phyloP scores from a whole-genome alignment of 2,329 filamentous ascomycete genomes.

The Trichoderma sp. region DNA sequence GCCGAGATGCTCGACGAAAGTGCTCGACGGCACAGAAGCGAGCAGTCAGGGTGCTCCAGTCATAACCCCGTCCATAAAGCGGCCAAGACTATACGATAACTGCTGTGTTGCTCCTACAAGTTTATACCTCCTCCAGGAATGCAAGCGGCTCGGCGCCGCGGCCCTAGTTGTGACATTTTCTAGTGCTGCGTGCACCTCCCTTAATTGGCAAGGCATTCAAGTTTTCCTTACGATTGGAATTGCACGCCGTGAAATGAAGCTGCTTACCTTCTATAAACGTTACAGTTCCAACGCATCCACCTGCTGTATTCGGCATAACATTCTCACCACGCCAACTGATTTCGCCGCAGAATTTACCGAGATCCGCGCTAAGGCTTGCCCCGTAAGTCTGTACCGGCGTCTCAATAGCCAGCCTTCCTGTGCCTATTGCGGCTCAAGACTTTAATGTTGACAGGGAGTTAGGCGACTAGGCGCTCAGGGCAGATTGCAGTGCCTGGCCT shows the following conservation, averaged over 20 bases:
- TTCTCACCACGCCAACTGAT: background rate
- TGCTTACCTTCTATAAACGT: constrained; percentile 10
- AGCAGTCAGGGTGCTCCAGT: background rate
- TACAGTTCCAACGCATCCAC: background rate
- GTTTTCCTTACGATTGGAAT: background rate
- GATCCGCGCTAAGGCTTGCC: background rate
- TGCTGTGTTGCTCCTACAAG: background rate
- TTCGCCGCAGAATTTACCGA: constrained; percentile 12
- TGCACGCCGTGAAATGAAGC: background rate
- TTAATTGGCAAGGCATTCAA: background rate
- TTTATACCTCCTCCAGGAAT: background rate
- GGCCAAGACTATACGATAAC: background rate
- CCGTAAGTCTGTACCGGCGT: background rate
- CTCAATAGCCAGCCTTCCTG: background rate
- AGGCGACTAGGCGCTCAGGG: background rate
- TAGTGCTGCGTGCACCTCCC: background rate
- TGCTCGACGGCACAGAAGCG: background rate
- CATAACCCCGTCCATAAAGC: background rate
- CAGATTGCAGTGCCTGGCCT: background rate
- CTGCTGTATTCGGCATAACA: constrained; percentile 8
- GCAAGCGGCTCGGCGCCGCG: background rate
- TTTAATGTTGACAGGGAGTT: background rate
- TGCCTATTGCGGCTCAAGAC: background rate
- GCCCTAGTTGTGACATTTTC: background rate
- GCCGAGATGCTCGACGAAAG: background rate